A percentile compares a stretch with the other conserved stretches of the same genome.
These are phyloP conservation scores for Corynespora cassiicola DNA, from an alignment of 2,329 filamentous ascomycete species.

Conservation along the genomic window DNA sequence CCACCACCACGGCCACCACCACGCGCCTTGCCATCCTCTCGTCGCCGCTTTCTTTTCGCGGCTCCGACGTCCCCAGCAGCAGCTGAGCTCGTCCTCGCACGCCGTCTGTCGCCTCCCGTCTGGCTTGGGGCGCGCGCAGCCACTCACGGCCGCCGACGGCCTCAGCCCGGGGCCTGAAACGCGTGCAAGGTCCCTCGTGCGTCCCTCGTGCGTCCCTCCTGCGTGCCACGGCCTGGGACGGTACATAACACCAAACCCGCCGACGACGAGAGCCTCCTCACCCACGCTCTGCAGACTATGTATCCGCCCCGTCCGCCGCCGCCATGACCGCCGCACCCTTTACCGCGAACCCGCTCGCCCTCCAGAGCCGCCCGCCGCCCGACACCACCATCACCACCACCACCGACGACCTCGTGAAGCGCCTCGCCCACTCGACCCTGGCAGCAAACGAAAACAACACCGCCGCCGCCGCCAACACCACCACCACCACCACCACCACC, in stretches of 20 bases:
- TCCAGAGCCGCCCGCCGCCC: constrained; percentile 17
- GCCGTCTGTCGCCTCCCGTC: constrained; percentile 27
- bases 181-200: constrained; percentile 36
- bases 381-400: constrained; percentile 9
- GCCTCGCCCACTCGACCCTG: constrained; percentile 21
- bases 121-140: constrained; percentile 21
- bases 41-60: constrained; percentile 5
- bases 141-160: constrained; percentile 26
- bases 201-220: too few species aligned
- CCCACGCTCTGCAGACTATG: constrained; percentile 26
- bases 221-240: not conserved
- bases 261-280: not conserved
- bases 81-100: constrained; percentile 24
- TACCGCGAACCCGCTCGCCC: constrained; percentile 8
- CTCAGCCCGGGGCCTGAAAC: constrained; percentile 41
- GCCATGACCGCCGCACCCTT: constrained; percentile 33
- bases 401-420: constrained; percentile 28
- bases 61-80: constrained; percentile 20
- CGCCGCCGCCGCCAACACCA: constrained; percentile 10
- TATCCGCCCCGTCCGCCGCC: constrained; percentile 27
- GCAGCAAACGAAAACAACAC: constrained; percentile 11
- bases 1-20: too few species aligned
- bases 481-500: constrained; percentile 8
- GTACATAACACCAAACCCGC: too few species aligned
- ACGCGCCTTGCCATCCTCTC: too few species aligned